These are phyloP conservation scores for Starmerella etchellsii DNA, from an alignment of 805 yeast genomes.

Conservation along the genomic window DNA sequence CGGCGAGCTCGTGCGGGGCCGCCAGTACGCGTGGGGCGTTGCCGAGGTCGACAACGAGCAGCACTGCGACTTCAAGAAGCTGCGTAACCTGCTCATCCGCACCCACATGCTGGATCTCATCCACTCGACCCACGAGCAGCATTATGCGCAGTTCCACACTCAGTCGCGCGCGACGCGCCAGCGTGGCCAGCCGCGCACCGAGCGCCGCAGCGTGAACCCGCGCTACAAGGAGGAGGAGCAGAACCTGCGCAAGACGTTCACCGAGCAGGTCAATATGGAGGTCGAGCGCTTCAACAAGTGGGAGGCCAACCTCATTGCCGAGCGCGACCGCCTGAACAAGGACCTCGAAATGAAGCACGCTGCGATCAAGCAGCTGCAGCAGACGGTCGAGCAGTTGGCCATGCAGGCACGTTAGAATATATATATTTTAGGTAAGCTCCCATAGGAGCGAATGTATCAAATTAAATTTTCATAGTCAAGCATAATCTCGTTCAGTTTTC, in stretches of 20 bases:
- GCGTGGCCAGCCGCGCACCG: conserved; percentile 29
- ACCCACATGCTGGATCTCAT: conserved; percentile 68
- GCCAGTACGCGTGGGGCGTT: conserved; percentile 75
- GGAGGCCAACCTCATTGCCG: conserved; percentile 93
- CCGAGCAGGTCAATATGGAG: conserved; percentile 92
- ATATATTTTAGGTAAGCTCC: background rate
- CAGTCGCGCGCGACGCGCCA: conserved; percentile 41
- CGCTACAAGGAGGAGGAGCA: conserved; percentile 94
- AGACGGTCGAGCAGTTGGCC: conserved; percentile 22
- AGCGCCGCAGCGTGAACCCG: conserved; percentile 50
- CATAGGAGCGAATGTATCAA: background rate
- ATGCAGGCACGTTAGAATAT: conserved; percentile 7
- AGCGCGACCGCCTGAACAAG: conserved; percentile 83
- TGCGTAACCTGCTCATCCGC: conserved; percentile 53
- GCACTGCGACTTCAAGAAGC: conserved; percentile 62
- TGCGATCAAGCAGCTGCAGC: conserved; percentile 28
- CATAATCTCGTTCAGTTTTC: background rate
- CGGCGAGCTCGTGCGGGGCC: conserved; percentile 50
- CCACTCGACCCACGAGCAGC: conserved; percentile 52
- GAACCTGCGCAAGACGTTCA: conserved; percentile 81
- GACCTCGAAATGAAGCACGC: conserved; percentile 80
- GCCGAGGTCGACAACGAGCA: conserved; percentile 67
- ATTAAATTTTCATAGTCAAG: too few relatives aligned
- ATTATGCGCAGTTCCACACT: conserved; percentile 58
- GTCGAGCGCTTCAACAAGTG: conserved; percentile 97